Evolutionary conservation across 129 eudicot genomes (phyloP).

Genomic region (Arctium minus): DNA sequence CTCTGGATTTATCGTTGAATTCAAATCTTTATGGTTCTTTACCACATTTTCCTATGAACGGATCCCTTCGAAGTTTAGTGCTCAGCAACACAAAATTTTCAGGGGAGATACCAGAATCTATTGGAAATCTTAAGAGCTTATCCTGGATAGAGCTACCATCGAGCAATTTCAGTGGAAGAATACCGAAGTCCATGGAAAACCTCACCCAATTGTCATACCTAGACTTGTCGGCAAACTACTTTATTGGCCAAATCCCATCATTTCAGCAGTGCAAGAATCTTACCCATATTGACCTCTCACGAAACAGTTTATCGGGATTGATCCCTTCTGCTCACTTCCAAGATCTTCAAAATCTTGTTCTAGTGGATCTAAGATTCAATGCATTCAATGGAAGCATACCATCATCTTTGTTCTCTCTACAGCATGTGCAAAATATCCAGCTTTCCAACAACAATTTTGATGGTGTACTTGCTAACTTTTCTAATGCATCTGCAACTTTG

Average conservation of each 20-base stretch:
- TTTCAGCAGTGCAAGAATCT: conserved; percentile 40
- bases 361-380: conserved; percentile 38
- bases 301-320: conserved; percentile 39
- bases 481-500: conserved; percentile 13
- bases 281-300: conserved; percentile 46
- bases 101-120: conserved; percentile 39
- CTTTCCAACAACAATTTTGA: conserved; percentile 49
- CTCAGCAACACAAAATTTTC: conserved; percentile 42
- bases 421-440: conserved; percentile 24
- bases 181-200: conserved; percentile 41
- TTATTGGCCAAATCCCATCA: conserved; percentile 40
- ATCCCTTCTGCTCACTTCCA: conserved; percentile 33
- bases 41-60: conserved; percentile 20
- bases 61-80: conserved; percentile 34
- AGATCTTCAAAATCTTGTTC: conserved; percentile 37
- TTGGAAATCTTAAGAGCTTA: conserved; percentile 39
- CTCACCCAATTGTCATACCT: conserved; percentile 34
- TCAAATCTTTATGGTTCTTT: conserved; percentile 31
- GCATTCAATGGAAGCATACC: conserved; percentile 49
- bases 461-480: conserved; percentile 29
- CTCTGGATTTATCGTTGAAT: conserved; percentile 43
- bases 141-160: conserved; percentile 29
- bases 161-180: conserved; percentile 43
- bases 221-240: conserved; percentile 42
- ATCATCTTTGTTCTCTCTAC: conserved; percentile 50